Evolutionary conservation across 2,329 filamentous ascomycete genomes (phyloP).

Genomic region (Conoideocrella luteorostrata): DNA sequence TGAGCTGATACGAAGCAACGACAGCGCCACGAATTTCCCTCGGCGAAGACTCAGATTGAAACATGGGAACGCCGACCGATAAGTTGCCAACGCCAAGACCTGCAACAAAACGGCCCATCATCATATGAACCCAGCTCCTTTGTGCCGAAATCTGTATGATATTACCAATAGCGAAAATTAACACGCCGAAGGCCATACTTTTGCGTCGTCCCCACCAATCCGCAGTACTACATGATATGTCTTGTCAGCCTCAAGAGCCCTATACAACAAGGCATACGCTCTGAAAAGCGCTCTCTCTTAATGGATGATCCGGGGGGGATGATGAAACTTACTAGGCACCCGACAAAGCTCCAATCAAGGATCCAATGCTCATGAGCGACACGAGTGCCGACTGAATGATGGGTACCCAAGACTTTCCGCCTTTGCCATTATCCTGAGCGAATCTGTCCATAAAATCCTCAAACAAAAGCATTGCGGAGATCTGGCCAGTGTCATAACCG

Average conservation of each 20-base stretch:
- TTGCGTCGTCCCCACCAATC: constrained; percentile 53
- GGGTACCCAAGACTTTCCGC: constrained; percentile 31
- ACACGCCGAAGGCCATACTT: constrained; percentile 45
- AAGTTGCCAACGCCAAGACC: constrained; percentile 63
- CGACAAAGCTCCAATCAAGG: constrained; percentile 45
- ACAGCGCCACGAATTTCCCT: constrained; percentile 57
- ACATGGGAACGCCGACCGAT: constrained; percentile 60
- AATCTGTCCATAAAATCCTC: constrained; percentile 52
- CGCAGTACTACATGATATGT: constrained; percentile 31
- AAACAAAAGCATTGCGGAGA: constrained; percentile 45
- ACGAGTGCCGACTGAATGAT: constrained; percentile 47
- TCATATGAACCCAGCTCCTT: constrained; percentile 57
- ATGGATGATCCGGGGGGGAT: no score
- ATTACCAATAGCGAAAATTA: constrained; percentile 58
- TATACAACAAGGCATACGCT: no score
- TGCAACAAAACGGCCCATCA: constrained; percentile 58
- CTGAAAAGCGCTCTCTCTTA: no score
- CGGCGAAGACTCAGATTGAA: constrained; percentile 58
- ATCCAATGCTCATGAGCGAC: constrained; percentile 50
- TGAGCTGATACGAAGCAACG: constrained; percentile 65
- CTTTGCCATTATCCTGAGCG: constrained; percentile 35
- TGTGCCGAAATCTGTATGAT: constrained; percentile 58
- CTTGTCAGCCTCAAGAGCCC: no score
- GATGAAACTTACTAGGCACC: constrained; percentile 36
- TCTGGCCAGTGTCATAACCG: constrained; percentile 58